A percentile compares a stretch with the other conserved stretches of the same genome.
Evolutionary conservation across 805 yeast species (phyloP).

Genomic region (Candida fluviatilis): DNA sequence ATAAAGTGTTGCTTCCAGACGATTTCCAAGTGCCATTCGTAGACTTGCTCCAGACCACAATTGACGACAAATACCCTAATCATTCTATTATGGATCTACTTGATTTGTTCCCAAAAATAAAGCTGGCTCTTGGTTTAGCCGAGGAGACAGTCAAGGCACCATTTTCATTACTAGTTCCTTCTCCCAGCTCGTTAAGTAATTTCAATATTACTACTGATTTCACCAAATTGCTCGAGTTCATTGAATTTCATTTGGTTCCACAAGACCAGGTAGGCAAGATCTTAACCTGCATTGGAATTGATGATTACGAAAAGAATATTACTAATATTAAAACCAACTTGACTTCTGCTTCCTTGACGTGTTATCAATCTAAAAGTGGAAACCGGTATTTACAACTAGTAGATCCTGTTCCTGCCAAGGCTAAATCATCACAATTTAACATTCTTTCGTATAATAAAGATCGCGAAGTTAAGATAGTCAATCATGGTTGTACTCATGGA

Average conservation of each 20-base stretch:
- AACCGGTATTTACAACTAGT: slow-evolving; percentile 32
- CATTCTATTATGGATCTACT: slow-evolving; percentile 44
- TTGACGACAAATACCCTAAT: slow-evolving; percentile 25
- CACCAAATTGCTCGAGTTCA: slow-evolving; percentile 46
- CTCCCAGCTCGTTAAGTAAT: slow-evolving; percentile 48
- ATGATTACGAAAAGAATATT: slow-evolving; percentile 4
- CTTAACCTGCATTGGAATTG: slow-evolving; percentile 39
- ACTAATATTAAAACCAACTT: slow-evolving; percentile 43
- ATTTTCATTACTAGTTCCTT: slow-evolving; percentile 70
- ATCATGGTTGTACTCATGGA: slow-evolving; percentile 53
- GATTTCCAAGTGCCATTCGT: slow-evolving; percentile 46
- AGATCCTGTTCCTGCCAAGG: slow-evolving; percentile 2
- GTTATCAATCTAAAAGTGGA: slow-evolving; percentile 22
- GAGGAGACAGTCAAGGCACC: slow-evolving; percentile 20
- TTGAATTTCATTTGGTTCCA: slow-evolving; percentile 68
- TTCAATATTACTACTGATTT: slow-evolving; percentile 46
- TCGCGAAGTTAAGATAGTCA: slow-evolving; percentile 54
- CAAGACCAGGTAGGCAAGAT: slow-evolving; percentile 46
- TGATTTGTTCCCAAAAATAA: slow-evolving; percentile 36
- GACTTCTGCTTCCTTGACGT: slow-evolving; percentile 36
- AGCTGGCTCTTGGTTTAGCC: slow-evolving; percentile 36
- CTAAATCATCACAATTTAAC: not conserved
- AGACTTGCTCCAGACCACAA: slow-evolving; percentile 56
- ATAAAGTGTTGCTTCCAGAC: slow-evolving; percentile 53
- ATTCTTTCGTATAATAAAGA: slow-evolving; percentile 39